Percentiles rank a stretch among this genome's conserved stretches.
Conservation (phyloP, 2,329 filamentous ascomycete species). For the Fusarium musae region DNA sequence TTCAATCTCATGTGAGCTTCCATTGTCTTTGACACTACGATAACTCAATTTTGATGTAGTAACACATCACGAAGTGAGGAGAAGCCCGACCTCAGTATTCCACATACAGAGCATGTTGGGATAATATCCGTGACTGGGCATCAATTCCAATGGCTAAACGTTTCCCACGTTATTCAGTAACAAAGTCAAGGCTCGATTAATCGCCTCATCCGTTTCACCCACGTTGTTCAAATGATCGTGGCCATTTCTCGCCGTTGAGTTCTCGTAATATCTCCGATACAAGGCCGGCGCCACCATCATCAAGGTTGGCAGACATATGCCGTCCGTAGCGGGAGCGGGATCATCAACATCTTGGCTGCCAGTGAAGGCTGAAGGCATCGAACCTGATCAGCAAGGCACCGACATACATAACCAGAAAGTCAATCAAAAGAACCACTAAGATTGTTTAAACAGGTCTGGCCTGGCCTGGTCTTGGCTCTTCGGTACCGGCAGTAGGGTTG, state of each 20-base stretch:
- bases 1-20: background rate
- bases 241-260: background rate
- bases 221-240: background rate
- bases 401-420: background rate
- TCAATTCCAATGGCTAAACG: background rate
- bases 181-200: slow-evolving; percentile 3
- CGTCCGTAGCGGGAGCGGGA: slow-evolving; percentile 14
- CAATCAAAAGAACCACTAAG: background rate
- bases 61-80: slow-evolving; percentile 25
- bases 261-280: slow-evolving; percentile 24
- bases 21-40: background rate
- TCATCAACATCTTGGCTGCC: background rate
- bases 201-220: slow-evolving; percentile 13
- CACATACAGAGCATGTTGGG: background rate
- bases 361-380: background rate
- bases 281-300: slow-evolving; percentile 29
- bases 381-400: slow-evolving; percentile 20
- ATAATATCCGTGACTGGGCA: background rate
- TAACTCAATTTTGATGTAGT: slow-evolving; percentile 14
- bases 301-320: slow-evolving; percentile 24
- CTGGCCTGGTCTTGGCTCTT: background rate
- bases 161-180: slow-evolving; percentile 1
- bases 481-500: slow-evolving; percentile 8
- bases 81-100: background rate
- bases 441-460: background rate